A percentile compares a stretch with the other conserved stretches of the same genome.
phyloP scores from a whole-genome alignment of 225 moss, liverwort and hornwort genomes.

The Climacium dendroides region DNA sequence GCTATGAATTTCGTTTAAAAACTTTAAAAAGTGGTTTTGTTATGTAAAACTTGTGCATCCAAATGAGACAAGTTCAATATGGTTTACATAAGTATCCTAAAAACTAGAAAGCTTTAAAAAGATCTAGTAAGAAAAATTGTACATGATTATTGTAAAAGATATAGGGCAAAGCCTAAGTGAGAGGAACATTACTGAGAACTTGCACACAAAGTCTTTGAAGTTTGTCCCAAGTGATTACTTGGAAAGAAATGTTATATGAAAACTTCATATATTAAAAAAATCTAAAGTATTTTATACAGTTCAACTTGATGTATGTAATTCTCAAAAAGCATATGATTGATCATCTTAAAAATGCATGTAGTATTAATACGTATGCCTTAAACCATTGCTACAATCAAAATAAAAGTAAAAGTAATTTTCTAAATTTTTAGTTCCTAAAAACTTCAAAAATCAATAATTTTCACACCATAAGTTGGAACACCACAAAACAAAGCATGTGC shows the following conservation, averaged over 20 bases:
- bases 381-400: no score
- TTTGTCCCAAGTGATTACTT: rapidly evolving
- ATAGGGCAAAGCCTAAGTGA: no score
- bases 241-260: not conserved
- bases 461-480: no score
- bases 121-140: not conserved
- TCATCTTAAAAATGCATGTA: not conserved
- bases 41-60: rapidly evolving
- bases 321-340: not conserved
- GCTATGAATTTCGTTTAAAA: not conserved
- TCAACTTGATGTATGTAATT: not conserved
- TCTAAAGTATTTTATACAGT: not conserved
- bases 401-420: no score
- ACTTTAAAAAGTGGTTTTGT: not conserved
- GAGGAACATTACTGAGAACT: rapidly evolving
- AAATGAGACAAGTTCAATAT: not conserved
- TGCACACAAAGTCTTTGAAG: not conserved
- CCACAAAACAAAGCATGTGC: no score
- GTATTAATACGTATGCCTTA: no score
- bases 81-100: not conserved
- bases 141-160: not conserved
- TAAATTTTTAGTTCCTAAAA: no score
- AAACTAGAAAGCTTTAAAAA: not conserved
- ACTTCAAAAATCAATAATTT: no score
- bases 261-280: not conserved